These are phyloP conservation scores for Fistulinella cinereoalba DNA, from an alignment of 1,284 basidiomycete genomes.

Conservation along the genomic window DNA sequence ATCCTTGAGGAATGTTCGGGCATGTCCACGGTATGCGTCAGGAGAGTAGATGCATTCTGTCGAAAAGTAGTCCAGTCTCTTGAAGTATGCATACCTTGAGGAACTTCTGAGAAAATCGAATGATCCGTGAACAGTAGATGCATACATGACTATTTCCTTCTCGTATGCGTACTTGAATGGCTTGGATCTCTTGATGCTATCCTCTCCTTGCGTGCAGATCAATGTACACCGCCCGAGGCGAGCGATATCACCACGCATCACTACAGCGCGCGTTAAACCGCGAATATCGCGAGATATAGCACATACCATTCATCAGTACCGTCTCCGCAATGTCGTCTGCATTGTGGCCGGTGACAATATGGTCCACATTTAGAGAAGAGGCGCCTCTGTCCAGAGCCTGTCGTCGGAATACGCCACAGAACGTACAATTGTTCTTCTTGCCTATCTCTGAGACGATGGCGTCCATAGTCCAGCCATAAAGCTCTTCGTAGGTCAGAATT, in stretches of 20 bases:
- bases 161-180: conserved; percentile 99
- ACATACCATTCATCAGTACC: conserved; percentile 95
- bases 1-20: conserved; percentile 92
- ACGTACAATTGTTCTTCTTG: conserved; percentile 98
- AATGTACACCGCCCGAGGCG: conserved; percentile 90
- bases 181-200: conserved; percentile 95
- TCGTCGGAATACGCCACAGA: conserved; percentile 95
- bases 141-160: conserved; percentile 98
- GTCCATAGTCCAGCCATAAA: conserved; percentile 99
- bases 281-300: background rate
- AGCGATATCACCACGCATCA: conserved; percentile 96
- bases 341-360: conserved; percentile 99
- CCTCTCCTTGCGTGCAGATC: conserved; percentile 91
- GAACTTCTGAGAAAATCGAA: conserved; percentile 5
- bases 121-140: background rate
- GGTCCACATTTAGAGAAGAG: conserved; percentile 85
- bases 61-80: conserved; percentile 97
- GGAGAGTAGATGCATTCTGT: conserved; percentile 99
- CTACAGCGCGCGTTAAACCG: conserved; percentile 41
- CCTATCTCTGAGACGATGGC: conserved; percentile 91
- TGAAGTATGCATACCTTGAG: conserved; percentile 94
- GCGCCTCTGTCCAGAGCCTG: conserved; percentile 97
- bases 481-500: conserved; percentile 92
- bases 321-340: conserved; percentile 99
- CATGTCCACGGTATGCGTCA: conserved; percentile 96